Base-by-base conservation (phyloP, 2,329 filamentous ascomycete genomes). In the Claviceps monticola region DNA sequence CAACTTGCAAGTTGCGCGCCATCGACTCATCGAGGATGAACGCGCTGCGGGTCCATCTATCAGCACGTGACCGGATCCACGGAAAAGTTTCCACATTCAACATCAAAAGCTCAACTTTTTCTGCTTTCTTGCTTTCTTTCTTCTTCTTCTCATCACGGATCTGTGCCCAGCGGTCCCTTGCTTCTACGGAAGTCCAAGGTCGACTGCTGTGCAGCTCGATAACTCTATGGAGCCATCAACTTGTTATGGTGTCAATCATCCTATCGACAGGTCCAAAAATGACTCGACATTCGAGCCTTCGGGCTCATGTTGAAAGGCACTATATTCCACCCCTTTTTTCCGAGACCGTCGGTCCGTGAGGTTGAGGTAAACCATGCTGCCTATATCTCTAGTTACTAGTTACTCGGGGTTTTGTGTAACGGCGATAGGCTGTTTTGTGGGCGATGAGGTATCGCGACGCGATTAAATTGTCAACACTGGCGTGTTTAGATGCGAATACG, bases 221-320 rank as follows among this genome's bases (percentile, higher is more conserved):
- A 81, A 78, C 72, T 64, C 66, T 68, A 88, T 83, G 86, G 86
- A 89, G 83, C 82, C 84, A 87, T 82, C 79, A 70, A 68, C 67
- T 67, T 69, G 66, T 63, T 70, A 82, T 88, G 86, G 80, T 89
- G 84, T 86, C 78, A 82, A 85, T 88, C 71, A 74, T 90, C 86
- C 84, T 82, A 87, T 89, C 86, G 88, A 95, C 89, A 93, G 86
- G 83, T 93, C 84, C 87, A 69, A 94, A 84, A 95, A 69, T 64
- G 79, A 93, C 72, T 69, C 71, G 74, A 74, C 68, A 50, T 71
- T 73, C 69, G 70, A 69, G 72, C 71, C 75, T 76, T 79, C 78
- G 36, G 44, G 53, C 21, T 54, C 47, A 41, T 52, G 42, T 44
- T 52, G 50, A 44, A 39, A 75, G 83, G 77, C 79, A 79, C 82